Percentiles rank a stretch among this genome's conserved stretches.
These are phyloP conservation scores for Leucosporidium yakuticum DNA, from an alignment of 768 basidiomycete species.

Conservation along the genomic window DNA sequence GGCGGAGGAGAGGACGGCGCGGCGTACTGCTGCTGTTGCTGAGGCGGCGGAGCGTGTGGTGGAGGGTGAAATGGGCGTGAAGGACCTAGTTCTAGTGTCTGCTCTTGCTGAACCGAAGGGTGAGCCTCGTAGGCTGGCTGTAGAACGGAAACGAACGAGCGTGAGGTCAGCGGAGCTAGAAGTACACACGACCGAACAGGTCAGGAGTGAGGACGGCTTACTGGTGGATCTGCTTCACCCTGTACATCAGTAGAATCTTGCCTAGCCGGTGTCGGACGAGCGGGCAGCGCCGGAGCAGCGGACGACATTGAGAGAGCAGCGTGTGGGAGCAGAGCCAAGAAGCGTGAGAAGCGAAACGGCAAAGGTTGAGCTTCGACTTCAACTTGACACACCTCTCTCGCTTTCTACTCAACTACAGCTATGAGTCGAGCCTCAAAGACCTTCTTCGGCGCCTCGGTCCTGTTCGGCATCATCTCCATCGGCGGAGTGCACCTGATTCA, in stretches of 20 bases:
- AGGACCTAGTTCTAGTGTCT: conserved; percentile 24
- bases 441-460: conserved; percentile 14
- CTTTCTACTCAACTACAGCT: background rate
- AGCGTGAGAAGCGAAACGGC: too few species aligned
- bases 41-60: background rate
- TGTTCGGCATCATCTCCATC: conserved; percentile 22
- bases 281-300: too few species aligned
- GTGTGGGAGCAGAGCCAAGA: too few species aligned
- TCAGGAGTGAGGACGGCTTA: too few species aligned
- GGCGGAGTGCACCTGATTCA: conserved; percentile 33
- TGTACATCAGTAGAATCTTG: too few species aligned
- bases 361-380: too few species aligned
- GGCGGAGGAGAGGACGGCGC: conserved; percentile 1
- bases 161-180: too few species aligned
- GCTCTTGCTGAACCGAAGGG: conserved; percentile 1
- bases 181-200: too few species aligned
- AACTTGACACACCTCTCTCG: background rate
- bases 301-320: too few species aligned
- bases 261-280: too few species aligned
- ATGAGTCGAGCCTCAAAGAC: conserved; percentile 23
- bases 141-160: too few species aligned
- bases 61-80: conserved; percentile 21
- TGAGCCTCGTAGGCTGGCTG: conserved; percentile 19
- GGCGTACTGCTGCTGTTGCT: background rate
- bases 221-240: too few species aligned